Percentiles rank a stretch among this genome's conserved stretches.
phyloP scores from a whole-genome alignment of 75 land plant genomes.

The Larix kaempferi region DNA sequence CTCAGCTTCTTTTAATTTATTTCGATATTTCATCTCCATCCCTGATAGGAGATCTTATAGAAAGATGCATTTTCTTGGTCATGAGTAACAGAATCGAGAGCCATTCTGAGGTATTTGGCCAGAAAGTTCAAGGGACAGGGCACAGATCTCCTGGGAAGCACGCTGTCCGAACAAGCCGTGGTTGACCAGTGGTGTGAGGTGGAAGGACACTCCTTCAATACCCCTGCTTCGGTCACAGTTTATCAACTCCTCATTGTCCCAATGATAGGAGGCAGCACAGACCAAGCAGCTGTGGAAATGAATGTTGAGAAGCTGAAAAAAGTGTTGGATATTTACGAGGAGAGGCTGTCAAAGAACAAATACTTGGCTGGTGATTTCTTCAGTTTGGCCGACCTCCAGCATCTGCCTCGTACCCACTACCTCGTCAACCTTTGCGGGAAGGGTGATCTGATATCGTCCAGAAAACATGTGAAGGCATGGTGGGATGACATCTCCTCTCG shows the following conservation, averaged over 20 bases:
- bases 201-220: conserved; percentile 47
- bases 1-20: too few relatives aligned
- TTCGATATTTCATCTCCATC: too few relatives aligned
- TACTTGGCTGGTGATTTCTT: conserved; percentile 36
- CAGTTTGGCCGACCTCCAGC: conserved; percentile 30
- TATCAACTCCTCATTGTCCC: conserved; percentile 11
- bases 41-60: not conserved
- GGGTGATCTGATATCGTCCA: conserved; percentile 15
- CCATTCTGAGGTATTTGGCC: conserved; percentile 42
- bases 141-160: conserved; percentile 28
- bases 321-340: conserved; percentile 33
- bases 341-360: conserved; percentile 15
- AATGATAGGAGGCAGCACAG: conserved; percentile 2
- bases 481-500: conserved; percentile 40
- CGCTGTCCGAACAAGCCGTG: conserved; percentile 34
- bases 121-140: conserved; percentile 31
- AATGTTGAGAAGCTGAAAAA: conserved; percentile 39
- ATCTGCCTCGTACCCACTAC: conserved; percentile 16
- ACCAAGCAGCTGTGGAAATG: conserved; percentile 19
- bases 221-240: conserved; percentile 19
- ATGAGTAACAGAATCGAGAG: conserved; percentile 48
- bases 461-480: conserved; percentile 55
- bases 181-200: conserved; percentile 68
- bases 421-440: conserved; percentile 1
- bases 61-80: too few relatives aligned